phyloP scores from a whole-genome alignment of 1,284 basidiomycete genomes.

The Leccinum griseonigrum region DNA sequence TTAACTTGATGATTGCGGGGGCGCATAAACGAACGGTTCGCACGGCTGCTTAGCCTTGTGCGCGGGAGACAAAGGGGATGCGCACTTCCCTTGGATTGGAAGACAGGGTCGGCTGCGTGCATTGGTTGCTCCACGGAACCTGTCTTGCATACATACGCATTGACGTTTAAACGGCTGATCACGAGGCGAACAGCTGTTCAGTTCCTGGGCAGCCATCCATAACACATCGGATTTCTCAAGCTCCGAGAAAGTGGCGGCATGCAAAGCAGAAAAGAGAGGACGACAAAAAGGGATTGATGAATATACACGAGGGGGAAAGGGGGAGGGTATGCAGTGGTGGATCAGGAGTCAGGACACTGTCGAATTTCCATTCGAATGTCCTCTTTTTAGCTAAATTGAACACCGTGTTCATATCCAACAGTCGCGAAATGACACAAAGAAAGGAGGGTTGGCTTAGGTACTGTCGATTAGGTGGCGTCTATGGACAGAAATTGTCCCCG shows the following conservation, averaged over 20 bases:
- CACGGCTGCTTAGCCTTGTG: neutral
- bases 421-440: neutral
- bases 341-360: neutral
- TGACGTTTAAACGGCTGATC: neutral
- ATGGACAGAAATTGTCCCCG: neutral
- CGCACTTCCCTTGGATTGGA: neutral
- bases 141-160: neutral
- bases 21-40: neutral
- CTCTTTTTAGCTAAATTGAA: constrained; percentile 18
- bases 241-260: neutral
- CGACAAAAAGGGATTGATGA: neutral
- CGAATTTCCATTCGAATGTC: neutral
- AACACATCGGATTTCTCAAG: neutral
- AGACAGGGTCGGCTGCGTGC: neutral
- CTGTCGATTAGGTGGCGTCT: constrained; percentile 10
- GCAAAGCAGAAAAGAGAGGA: neutral
- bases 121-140: neutral
- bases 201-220: neutral
- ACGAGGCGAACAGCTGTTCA: neutral
- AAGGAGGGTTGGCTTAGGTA: constrained; percentile 2
- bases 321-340: neutral
- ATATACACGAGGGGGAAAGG: neutral
- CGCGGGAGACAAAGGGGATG: neutral
- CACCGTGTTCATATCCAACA: neutral
- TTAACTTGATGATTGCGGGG: neutral